Percentiles rank a stretch among this genome's conserved stretches.
phyloP scores from a whole-genome alignment of 305 asterid species.

The Ruellia speciosa region DNA sequence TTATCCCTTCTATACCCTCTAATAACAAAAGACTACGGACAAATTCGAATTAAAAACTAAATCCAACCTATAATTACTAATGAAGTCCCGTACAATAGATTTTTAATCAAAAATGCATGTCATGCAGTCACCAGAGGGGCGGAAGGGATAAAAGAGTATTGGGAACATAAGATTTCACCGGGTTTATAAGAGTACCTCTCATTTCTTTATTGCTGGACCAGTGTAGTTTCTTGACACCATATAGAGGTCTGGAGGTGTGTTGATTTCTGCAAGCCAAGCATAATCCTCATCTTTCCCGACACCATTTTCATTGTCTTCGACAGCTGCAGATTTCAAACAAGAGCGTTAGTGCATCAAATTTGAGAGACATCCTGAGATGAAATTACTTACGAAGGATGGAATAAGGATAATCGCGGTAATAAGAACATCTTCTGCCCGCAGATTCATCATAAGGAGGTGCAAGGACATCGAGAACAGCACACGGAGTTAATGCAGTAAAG shows the following conservation, averaged over 20 bases:
- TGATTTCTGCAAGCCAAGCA: slow-evolving; percentile 75
- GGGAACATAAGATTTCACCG: neutral
- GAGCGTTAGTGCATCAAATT: neutral
- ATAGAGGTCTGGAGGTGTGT: slow-evolving; percentile 64
- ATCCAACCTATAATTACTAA: too few relatives aligned
- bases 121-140: too few relatives aligned
- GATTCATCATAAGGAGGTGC: slow-evolving; percentile 80
- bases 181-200: slow-evolving; percentile 5
- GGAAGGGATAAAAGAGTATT: too few relatives aligned
- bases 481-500: slow-evolving; percentile 86
- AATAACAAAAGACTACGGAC: too few relatives aligned
- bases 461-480: slow-evolving; percentile 95
- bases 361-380: neutral
- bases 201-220: slow-evolving; percentile 55
- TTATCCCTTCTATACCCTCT: too few relatives aligned
- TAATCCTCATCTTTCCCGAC: slow-evolving; percentile 48
- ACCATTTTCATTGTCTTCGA: slow-evolving; percentile 30
- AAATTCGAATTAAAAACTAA: too few relatives aligned
- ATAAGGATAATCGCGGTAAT: slow-evolving; percentile 71
- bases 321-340: slow-evolving; percentile 30
- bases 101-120: too few relatives aligned
- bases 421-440: slow-evolving; percentile 75
- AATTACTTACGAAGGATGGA: slow-evolving; percentile 51
- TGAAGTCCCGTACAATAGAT: too few relatives aligned
- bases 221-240: slow-evolving; percentile 57